Evolutionary conservation across 148 eudicot species (phyloP).

Genomic region (Rhododendron ferrugineum): DNA sequence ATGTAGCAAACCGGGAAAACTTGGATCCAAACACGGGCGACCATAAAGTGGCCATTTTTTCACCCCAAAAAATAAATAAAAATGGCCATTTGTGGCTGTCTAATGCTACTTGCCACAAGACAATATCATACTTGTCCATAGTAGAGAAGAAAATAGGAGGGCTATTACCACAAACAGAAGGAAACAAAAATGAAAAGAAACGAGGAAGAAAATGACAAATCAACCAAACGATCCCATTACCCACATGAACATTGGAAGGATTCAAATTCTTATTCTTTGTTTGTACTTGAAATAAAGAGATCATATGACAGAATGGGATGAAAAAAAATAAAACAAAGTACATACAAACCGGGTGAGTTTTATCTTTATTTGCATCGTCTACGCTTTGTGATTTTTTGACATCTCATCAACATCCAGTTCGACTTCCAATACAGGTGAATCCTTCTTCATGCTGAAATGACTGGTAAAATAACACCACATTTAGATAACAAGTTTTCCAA

Average conservation of each 20-base stretch:
- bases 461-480: slow-evolving; percentile 21
- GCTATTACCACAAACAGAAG: neutral
- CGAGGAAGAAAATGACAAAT: neutral
- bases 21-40: neutral
- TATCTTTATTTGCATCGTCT: neutral
- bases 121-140: neutral
- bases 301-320: neutral
- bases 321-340: neutral
- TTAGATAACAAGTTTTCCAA: neutral
- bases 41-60: too few species aligned
- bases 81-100: neutral
- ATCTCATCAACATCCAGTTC: slow-evolving; percentile 94
- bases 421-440: slow-evolving; percentile 63
- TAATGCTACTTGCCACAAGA: neutral
- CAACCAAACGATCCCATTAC: neutral
- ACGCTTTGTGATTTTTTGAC: slow-evolving; percentile 73
- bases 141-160: neutral
- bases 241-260: neutral
- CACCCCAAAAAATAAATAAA: too few species aligned
- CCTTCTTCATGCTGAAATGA: slow-evolving; percentile 36
- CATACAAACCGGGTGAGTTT: slow-evolving; percentile 7
- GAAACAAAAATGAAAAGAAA: neutral
- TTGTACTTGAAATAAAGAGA: neutral
- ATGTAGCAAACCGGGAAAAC: too few species aligned
- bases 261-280: slow-evolving; percentile 11